phyloP scores from a whole-genome alignment of 495 filamentous ascomycete species.

The Penicillium riverlandense region DNA sequence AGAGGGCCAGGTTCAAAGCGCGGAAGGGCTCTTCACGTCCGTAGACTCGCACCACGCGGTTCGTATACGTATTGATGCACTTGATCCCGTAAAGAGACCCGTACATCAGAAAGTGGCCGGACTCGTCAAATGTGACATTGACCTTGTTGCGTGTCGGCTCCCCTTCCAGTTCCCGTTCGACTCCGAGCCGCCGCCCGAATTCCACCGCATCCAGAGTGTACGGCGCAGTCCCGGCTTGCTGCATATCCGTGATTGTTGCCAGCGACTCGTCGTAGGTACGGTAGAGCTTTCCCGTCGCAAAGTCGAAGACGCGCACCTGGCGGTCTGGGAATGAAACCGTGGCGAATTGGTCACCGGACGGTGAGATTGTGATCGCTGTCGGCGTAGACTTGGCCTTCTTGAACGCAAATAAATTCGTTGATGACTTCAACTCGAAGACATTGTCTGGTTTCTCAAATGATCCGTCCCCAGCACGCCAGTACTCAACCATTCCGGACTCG shows the following conservation, averaged over 20 bases:
- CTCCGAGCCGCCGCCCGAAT: conserved; percentile 81
- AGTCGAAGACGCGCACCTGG: conserved; percentile 88
- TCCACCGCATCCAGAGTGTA: conserved; percentile 80
- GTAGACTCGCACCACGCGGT: conserved; percentile 80
- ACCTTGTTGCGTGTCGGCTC: conserved; percentile 59
- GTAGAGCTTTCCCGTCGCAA: conserved; percentile 76
- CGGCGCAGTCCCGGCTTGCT: conserved; percentile 77
- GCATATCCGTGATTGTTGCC: conserved; percentile 79
- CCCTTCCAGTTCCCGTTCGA: conserved; percentile 79
- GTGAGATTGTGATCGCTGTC: conserved; percentile 77
- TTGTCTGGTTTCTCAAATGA: conserved; percentile 85
- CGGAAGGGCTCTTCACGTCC: conserved; percentile 84
- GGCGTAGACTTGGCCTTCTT: conserved; percentile 89
- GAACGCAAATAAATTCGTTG: conserved; percentile 92
- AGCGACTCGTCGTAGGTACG: conserved; percentile 94
- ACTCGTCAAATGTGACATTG: conserved; percentile 93
- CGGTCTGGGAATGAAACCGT: conserved; percentile 92
- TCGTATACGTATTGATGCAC: conserved; percentile 90
- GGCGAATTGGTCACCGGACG: conserved; percentile 75
- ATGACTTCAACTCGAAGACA: conserved; percentile 87
- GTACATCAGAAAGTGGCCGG: conserved; percentile 89
- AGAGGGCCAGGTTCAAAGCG: conserved; percentile 75
- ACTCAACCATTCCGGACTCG: conserved; percentile 91
- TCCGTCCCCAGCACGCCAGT: conserved; percentile 71
- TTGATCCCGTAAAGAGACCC: conserved; percentile 88